A percentile compares a stretch with the other conserved stretches of the same genome.
phyloP scores from a whole-genome alignment of 192 early-diverging fungal species.

The Entomortierella beljakovae region DNA sequence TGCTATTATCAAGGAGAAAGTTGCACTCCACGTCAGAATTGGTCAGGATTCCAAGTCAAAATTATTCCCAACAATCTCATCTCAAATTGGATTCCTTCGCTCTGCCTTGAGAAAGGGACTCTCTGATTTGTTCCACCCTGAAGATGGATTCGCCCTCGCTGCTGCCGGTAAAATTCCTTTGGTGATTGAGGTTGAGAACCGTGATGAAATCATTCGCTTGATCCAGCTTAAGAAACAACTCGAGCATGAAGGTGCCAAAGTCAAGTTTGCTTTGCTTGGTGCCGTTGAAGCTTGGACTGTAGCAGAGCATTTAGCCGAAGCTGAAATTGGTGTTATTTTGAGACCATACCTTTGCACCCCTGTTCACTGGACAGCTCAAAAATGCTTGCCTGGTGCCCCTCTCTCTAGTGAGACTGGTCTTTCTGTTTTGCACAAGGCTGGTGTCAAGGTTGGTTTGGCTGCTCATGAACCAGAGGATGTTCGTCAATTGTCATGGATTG shows the following conservation, averaged over 20 bases:
- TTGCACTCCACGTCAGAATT: constrained; percentile 71
- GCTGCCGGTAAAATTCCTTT: constrained; percentile 64
- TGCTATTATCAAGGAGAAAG: constrained; percentile 60
- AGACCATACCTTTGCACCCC: constrained; percentile 74
- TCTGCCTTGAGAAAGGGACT: constrained; percentile 53
- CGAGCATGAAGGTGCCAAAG: constrained; percentile 44
- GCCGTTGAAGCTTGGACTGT: constrained; percentile 77
- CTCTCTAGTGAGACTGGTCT: constrained; percentile 62
- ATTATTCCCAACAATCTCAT: constrained; percentile 62
- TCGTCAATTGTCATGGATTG: constrained; percentile 81
- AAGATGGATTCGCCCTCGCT: constrained; percentile 54
- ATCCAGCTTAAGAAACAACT: constrained; percentile 68
- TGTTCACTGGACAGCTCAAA: constrained; percentile 64
- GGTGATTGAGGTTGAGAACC: constrained; percentile 59
- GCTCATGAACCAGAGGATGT: constrained; percentile 63
- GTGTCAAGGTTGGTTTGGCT: constrained; percentile 71
- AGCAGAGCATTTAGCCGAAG: constrained; percentile 64
- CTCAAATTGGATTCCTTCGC: constrained; percentile 63
- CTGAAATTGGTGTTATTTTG: constrained; percentile 73
- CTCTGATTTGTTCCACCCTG: constrained; percentile 7
- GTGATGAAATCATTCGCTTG: constrained; percentile 75
- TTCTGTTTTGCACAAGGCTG: constrained; percentile 63
- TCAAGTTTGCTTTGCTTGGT: constrained; percentile 67
- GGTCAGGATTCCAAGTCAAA: constrained; percentile 58
- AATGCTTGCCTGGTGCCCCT: constrained; percentile 70